A percentile compares a stretch with the other conserved stretches of the same genome.
phyloP scores from a whole-genome alignment of 2,329 filamentous ascomycete species.

The Ceratocystiopsis minuta region DNA sequence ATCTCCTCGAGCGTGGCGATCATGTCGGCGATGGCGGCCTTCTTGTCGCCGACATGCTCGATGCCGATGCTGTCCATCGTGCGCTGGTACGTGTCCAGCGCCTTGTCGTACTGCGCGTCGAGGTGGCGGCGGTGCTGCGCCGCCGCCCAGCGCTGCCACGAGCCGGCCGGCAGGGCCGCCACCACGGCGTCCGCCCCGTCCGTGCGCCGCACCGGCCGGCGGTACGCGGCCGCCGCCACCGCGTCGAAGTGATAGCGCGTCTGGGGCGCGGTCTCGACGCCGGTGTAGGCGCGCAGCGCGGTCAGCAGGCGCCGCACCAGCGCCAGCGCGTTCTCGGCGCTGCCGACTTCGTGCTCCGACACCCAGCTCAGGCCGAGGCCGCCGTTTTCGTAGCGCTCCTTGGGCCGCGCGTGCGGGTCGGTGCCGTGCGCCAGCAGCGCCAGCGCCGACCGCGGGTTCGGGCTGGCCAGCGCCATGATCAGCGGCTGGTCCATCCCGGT shows the following conservation, averaged over 20 bases:
- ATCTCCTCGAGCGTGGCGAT: slow-evolving; percentile 35
- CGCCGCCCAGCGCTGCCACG: slow-evolving; percentile 42
- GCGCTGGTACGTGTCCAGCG: slow-evolving; percentile 15
- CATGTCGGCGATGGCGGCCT: slow-evolving; percentile 31
- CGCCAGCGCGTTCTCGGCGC: slow-evolving; percentile 32
- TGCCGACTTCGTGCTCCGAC: not conserved
- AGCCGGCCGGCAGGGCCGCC: slow-evolving; percentile 24
- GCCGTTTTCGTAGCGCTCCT: slow-evolving; percentile 16
- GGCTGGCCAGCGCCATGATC: slow-evolving; percentile 38
- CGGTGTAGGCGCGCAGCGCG: slow-evolving; percentile 27
- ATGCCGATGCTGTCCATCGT: no score
- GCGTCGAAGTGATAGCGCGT: slow-evolving; percentile 15
- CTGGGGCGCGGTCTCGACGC: slow-evolving; percentile 16
- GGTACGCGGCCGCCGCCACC: slow-evolving; percentile 21
- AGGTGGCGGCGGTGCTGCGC: not conserved
- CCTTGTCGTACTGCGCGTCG: slow-evolving; percentile 15
- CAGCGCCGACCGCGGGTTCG: slow-evolving; percentile 28
- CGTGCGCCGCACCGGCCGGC: slow-evolving; percentile 1
- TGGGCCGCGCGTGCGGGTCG: slow-evolving; percentile 43
- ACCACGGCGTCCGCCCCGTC: not conserved
- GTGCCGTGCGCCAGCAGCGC: slow-evolving; percentile 45
- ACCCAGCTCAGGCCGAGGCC: slow-evolving; percentile 17
- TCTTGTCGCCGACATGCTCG: slow-evolving; percentile 26
- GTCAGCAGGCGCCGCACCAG: slow-evolving; percentile 34
- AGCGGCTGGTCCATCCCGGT: slow-evolving; percentile 43